phyloP scores from a whole-genome alignment of 768 basidiomycete genomes.

The Cubamyces lactineus region DNA sequence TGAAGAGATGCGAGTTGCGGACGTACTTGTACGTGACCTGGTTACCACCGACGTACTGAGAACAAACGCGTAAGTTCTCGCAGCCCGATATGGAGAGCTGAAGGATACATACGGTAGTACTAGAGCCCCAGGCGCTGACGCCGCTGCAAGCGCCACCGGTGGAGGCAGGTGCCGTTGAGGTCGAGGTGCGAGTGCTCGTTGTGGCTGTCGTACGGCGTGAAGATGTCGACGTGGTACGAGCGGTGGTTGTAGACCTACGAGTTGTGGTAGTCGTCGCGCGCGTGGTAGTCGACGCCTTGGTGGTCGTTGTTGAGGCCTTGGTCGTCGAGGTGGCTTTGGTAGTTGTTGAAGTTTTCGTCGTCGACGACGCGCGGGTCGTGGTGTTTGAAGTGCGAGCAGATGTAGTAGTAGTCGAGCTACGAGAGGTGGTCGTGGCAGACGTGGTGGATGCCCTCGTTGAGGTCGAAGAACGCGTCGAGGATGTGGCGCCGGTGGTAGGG shows the following conservation, averaged over 20 bases:
- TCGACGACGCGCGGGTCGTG: not conserved
- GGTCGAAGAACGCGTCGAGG: not conserved
- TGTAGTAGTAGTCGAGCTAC: not conserved
- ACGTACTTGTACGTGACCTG: constrained; percentile 22
- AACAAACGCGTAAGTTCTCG: not conserved
- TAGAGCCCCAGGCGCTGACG: constrained; percentile 29
- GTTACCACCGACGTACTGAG: constrained; percentile 32
- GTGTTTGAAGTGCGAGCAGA: constrained; percentile 1
- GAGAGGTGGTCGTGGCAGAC: not conserved
- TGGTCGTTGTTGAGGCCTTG: not conserved
- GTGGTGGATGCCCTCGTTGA: not conserved
- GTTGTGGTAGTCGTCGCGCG: not conserved
- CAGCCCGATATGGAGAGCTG: too few species aligned
- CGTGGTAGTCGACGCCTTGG: not conserved
- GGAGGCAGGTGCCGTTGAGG: constrained; percentile 6
- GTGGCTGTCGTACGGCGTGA: not conserved
- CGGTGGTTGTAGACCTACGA: not conserved
- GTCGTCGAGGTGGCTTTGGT: constrained; percentile 12
- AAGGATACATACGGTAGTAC: constrained; percentile 29
- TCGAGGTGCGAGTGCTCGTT: not conserved
- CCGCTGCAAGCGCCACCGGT: constrained; percentile 27
- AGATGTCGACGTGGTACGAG: not conserved
- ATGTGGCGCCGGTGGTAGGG: not conserved
- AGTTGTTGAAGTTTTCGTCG: constrained; percentile 14
- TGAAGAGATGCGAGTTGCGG: not conserved